phyloP scores from a whole-genome alignment of 2,329 filamentous ascomycete species.

The Penicillium sp. region DNA sequence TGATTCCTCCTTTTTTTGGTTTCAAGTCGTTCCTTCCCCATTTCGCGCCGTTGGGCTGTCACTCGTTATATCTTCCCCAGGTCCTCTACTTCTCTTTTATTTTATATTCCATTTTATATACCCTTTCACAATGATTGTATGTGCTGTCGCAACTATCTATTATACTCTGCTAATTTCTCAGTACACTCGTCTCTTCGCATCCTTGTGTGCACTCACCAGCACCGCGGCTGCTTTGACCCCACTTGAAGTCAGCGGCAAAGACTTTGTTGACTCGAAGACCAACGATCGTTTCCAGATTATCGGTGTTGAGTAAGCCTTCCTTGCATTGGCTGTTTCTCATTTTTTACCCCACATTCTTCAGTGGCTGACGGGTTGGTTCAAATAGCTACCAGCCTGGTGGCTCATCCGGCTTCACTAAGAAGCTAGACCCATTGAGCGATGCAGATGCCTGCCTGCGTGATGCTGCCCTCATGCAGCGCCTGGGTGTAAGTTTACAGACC shows the following conservation, averaged over 20 bases:
- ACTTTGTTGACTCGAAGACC: conserved; percentile 60
- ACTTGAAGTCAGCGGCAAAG: conserved; percentile 56
- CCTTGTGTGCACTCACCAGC: conserved; percentile 44
- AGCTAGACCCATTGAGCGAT: conserved; percentile 57
- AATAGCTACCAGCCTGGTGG: conserved; percentile 62
- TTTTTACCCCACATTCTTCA: not conserved
- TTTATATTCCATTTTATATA: not conserved
- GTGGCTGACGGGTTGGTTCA: conserved; percentile 6
- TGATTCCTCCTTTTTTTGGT: not conserved
- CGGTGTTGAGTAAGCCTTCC: conserved; percentile 55
- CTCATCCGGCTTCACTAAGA: conserved; percentile 55
- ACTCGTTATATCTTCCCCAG: conserved; percentile 15
- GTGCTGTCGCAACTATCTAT: conserved; percentile 2
- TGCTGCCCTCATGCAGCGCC: conserved; percentile 61
- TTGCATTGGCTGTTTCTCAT: not conserved
- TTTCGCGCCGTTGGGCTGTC: conserved; percentile 20
- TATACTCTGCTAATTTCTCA: not conserved
- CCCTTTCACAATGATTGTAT: conserved; percentile 24
- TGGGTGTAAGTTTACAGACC: conserved; percentile 49
- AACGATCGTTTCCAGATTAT: conserved; percentile 61
- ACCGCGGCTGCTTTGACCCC: conserved; percentile 55
- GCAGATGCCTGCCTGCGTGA: conserved; percentile 59
- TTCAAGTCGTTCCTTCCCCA: conserved; percentile 12
- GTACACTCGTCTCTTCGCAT: conserved; percentile 38
- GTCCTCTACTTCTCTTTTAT: not conserved